Base-by-base conservation (phyloP, 75 land plant species). In the Picea glauca region DNA sequence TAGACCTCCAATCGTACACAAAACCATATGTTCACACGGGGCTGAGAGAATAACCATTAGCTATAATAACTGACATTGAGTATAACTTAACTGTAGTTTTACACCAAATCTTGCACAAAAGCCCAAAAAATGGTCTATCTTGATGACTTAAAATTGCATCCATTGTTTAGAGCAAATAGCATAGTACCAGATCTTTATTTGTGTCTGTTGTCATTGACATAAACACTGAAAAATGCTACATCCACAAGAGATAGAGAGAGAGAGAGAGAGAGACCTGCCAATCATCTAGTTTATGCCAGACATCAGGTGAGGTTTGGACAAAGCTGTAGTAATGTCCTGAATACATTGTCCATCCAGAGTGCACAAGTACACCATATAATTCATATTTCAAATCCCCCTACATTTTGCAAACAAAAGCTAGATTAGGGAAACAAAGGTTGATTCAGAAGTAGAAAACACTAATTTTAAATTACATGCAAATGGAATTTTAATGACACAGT, bases 341-440 rank as follows among this genome's bases (percentile, higher is more conserved):
- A 80, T 80, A 78, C 73, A 89, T 84, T 58, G 90, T 80, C 76
- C 76, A 74, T 20, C 94, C 98, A 72, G 60, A 54, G 76, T 95
- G 98, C 79, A 84, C 92, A 40, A 95, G 81, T 63, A 95, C 87
- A 62, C 84, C 98, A 87, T 95, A 93, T 26, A 95, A 78, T 6
- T 81, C 83, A 74, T 94, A 94, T 62, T 88, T 94, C 58, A 85
- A 80, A 56, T 79, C 78, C 15, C 66, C 74, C 82, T 92, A 75
- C 83, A 75, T 30, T 66, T 66, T 38, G 35, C 18, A 15, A 6
- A 66, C 54, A 70, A 2, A 40, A 70, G 30, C 26, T 66, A 38
- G 12, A 50, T 66, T 32, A 32, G 18, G 35, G 20, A 33, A 15
- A 38, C 35, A 1, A 17, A 66, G 7, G 35, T 66, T 33, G 20